Evolutionary conservation across 2,329 filamentous ascomycete genomes (phyloP), one percentile per base, ranked within the genome.

Genomic region (Alternaria sp.): DNA sequence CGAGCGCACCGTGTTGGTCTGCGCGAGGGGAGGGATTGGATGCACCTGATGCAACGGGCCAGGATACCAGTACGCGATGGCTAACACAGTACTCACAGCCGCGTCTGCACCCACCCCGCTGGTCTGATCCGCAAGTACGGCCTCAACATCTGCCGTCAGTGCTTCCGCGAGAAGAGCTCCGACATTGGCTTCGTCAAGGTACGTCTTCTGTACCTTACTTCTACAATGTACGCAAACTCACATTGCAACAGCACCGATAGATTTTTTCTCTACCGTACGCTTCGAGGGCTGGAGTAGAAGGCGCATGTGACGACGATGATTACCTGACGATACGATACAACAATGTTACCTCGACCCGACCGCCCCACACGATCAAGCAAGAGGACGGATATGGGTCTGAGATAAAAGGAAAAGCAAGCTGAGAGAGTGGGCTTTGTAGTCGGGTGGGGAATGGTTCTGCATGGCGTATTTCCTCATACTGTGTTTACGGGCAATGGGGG

Each of bases 51-150:
- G 30, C 49, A 52, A 40, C 13, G 49, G 52, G 52, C 52, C 45
- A 46, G 43, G 47, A 21, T 54, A 32, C 49, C 19, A 54, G 57
- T 21, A 59, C 45, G 44, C 45, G 47, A 63, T 67, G 63, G 71
- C 78, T 79, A 71, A 79, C 71, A 50, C 58, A 68, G 67, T 61
- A 67, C 63, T 65, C 54, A 73, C 80, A 92, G 90, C 88, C 90
- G 90, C 81, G 90, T 92, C 82, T 92, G 90, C 93, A 93, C 93
- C 82, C 95, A 99, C 92, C 90, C 89, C 82, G 95, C 96, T 81
- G 96, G 96, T 96, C 90, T 99, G 78, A 97, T 99, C 90, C 94
- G 96, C 88, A 99, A 99, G 88, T 99, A 99, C 88, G 95, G 96
- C 82, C 89, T 97, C 79, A 93, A 97, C 81, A 89, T 90, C 84